phyloP scores from a whole-genome alignment of 2,329 filamentous ascomycete genomes.

The Aspergillus japonicus region DNA sequence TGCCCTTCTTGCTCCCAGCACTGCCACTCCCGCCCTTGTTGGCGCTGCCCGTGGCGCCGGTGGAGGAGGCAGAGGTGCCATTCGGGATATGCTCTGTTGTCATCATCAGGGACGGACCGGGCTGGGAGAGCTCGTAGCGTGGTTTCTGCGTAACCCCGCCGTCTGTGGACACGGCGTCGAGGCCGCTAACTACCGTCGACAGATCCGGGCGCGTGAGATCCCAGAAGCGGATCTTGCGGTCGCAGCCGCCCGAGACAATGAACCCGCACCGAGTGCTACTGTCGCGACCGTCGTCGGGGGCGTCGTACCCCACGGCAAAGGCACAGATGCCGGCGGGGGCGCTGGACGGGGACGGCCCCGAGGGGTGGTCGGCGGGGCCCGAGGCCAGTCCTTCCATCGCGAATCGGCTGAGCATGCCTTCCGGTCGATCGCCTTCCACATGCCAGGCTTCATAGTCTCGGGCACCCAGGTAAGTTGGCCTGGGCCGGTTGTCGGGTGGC shows the following conservation, averaged over 20 bases:
- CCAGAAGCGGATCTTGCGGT: conserved; percentile 93
- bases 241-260: conserved; percentile 81
- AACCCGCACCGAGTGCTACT: conserved; percentile 69
- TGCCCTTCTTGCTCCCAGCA: conserved; percentile 28
- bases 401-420: conserved; percentile 83
- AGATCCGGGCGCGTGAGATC: conserved; percentile 76
- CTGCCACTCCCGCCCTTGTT: conserved; percentile 7
- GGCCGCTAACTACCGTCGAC: conserved; percentile 77
- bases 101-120: conserved; percentile 62
- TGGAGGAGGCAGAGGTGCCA: conserved; percentile 17
- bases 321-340: conserved; percentile 62
- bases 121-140: conserved; percentile 66
- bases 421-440: conserved; percentile 83
- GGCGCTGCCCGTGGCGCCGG: not conserved
- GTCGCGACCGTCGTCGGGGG: conserved; percentile 61
- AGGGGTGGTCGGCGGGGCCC: conserved; percentile 59
- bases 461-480: conserved; percentile 22
- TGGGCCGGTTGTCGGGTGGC: conserved; percentile 48
- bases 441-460: conserved; percentile 80
- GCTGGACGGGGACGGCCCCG: conserved; percentile 17
- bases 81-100: conserved; percentile 63
- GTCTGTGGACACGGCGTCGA: conserved; percentile 62
- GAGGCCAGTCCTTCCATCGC: conserved; percentile 51
- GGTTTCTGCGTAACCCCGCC: conserved; percentile 52
- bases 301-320: conserved; percentile 70